Conservation (phyloP, 352 stramenopile species). For the Phytophthora macrochlamydospora region DNA sequence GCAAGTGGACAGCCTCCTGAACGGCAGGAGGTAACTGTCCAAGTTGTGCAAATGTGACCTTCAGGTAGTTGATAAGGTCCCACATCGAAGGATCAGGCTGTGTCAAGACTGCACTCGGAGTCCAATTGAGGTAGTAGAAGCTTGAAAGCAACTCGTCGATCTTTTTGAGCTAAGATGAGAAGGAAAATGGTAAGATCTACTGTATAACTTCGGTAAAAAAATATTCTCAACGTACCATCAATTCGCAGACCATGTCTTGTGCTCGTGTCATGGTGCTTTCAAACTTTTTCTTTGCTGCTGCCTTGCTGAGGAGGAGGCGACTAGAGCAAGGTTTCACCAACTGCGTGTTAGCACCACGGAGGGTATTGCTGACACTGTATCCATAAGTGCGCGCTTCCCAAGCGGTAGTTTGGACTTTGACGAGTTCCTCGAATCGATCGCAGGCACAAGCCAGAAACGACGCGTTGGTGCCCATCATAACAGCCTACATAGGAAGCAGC, state of each 20-base stretch:
- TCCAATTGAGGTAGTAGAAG: conserved; percentile 85
- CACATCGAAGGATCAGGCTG: conserved; percentile 81
- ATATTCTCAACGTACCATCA: conserved; percentile 57
- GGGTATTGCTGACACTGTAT: conserved; percentile 73
- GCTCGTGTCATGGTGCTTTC: conserved; percentile 78
- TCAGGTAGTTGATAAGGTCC: conserved; percentile 88
- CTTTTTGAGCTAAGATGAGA: conserved; percentile 66
- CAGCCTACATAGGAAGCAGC: conserved; percentile 31
- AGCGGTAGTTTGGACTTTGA: conserved; percentile 69
- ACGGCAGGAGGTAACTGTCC: conserved; percentile 57
- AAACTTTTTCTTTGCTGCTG: conserved; percentile 84
- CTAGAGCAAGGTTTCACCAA: conserved; percentile 58
- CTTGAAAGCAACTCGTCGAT: conserved; percentile 79
- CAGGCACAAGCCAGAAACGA: conserved; percentile 73
- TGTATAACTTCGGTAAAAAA: neutral
- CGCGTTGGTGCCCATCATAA: conserved; percentile 78
- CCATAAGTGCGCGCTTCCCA: conserved; percentile 76
- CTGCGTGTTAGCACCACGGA: conserved; percentile 40
- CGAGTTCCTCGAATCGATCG: conserved; percentile 63
- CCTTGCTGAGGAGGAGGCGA: conserved; percentile 57
- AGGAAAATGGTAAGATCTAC: conserved; percentile 2
- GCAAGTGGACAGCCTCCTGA: conserved; percentile 73
- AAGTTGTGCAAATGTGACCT: conserved; percentile 76
- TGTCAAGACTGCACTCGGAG: conserved; percentile 50
- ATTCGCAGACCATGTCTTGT: conserved; percentile 84